Percentiles rank a stretch among this genome's conserved stretches.
Conservation (phyloP, 2,329 filamentous ascomycete genomes). For the Aspergillus pseudoviridinutans region DNA sequence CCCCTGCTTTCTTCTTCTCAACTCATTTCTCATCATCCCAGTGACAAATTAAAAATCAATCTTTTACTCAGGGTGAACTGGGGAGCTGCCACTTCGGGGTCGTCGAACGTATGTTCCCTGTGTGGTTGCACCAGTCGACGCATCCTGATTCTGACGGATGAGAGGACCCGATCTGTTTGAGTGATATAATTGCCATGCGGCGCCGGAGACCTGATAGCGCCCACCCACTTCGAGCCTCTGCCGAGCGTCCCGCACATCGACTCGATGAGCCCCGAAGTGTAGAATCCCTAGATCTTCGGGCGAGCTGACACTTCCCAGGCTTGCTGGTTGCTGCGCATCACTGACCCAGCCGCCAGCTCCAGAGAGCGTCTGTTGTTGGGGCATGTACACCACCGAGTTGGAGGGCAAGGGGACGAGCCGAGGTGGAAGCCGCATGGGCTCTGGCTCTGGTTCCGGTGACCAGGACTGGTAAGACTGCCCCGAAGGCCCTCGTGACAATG, state of each 20-base stretch:
- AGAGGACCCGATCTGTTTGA: constrained; percentile 27
- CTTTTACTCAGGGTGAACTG: neutral
- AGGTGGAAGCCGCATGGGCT: constrained; percentile 28
- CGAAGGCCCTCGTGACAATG: constrained; percentile 34
- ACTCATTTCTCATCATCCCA: neutral
- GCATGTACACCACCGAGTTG: constrained; percentile 14
- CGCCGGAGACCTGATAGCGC: constrained; percentile 11
- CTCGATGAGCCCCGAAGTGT: constrained; percentile 26
- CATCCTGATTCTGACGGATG: constrained; percentile 19
- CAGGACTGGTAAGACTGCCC: constrained; percentile 33
- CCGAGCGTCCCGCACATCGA: constrained; percentile 28
- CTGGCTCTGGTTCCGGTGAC: constrained; percentile 38
- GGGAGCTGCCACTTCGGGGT: constrained; percentile 26
- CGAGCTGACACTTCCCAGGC: no score
- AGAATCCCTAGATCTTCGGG: constrained; percentile 2
- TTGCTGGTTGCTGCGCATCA: constrained; percentile 4
- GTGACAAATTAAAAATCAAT: neutral
- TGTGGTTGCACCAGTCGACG: constrained; percentile 12
- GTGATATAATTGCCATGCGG: constrained; percentile 24
- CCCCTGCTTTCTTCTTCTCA: neutral
- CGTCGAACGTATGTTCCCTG: constrained; percentile 18
- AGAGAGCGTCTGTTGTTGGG: constrained; percentile 16
- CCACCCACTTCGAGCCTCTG: constrained; percentile 19
- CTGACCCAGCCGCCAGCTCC: constrained; percentile 20
- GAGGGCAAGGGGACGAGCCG: constrained; percentile 21